Evolutionary conservation across 2,329 filamentous ascomycete genomes (phyloP).

Genomic region (Taxawa tesnikishii): DNA sequence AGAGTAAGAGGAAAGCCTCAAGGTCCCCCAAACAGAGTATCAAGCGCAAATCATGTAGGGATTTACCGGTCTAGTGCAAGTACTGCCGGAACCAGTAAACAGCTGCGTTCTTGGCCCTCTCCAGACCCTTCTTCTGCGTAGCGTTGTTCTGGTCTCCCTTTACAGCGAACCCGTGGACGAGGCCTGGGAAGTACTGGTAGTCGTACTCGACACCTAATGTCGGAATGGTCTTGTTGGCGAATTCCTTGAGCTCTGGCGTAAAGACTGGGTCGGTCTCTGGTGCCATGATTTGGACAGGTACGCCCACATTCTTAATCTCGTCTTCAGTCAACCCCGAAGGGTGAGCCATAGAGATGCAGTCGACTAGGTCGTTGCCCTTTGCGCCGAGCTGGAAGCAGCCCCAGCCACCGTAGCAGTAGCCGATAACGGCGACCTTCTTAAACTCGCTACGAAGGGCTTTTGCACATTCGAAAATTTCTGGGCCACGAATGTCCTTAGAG

Average conservation of each 20-base stretch:
- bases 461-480: constrained; percentile 28
- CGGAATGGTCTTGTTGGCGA: constrained; percentile 27
- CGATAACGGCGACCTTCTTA: constrained; percentile 29
- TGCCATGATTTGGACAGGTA: constrained; percentile 40
- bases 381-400: constrained; percentile 34
- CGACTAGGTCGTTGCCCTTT: constrained; percentile 26
- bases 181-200: constrained; percentile 39
- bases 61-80: too few relatives aligned
- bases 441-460: constrained; percentile 21
- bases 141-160: constrained; percentile 28
- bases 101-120: constrained; percentile 27
- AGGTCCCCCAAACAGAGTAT: too few relatives aligned
- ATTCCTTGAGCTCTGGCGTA: constrained; percentile 33
- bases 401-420: constrained; percentile 43
- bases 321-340: constrained; percentile 29
- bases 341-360: constrained; percentile 34
- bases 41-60: too few relatives aligned
- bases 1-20: too few relatives aligned
- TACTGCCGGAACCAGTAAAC: constrained; percentile 9
- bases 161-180: constrained; percentile 34
- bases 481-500: constrained; percentile 14
- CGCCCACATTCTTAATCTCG: constrained; percentile 35
- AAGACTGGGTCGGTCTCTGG: constrained; percentile 36
- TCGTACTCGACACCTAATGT: constrained; percentile 30
- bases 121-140: constrained; percentile 33